Percentiles rank a stretch among this genome's conserved stretches.
These are phyloP conservation scores for Suillus alpinus DNA, from an alignment of 768 basidiomycete genomes.

Conservation along the genomic window DNA sequence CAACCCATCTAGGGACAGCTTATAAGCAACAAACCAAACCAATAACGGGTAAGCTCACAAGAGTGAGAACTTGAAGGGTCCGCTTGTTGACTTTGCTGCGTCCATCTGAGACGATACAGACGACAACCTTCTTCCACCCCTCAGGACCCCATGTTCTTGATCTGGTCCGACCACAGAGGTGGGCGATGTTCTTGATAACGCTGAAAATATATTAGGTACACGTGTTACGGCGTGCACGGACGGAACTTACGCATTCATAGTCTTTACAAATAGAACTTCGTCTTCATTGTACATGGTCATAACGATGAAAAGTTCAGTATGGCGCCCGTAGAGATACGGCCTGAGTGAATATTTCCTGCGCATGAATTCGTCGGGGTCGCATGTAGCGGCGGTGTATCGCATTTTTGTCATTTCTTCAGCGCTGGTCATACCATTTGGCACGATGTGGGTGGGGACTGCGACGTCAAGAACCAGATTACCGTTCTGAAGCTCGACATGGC, in stretches of 20 bases:
- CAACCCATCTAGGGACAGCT: slow-evolving; percentile 62
- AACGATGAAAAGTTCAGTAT: slow-evolving; percentile 91
- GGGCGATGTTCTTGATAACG: slow-evolving; percentile 84
- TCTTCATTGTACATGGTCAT: slow-evolving; percentile 98
- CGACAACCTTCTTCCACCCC: slow-evolving; percentile 89
- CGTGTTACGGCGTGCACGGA: slow-evolving; percentile 2
- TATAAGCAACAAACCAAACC: slow-evolving; percentile 3
- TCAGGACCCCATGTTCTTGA: slow-evolving; percentile 86
- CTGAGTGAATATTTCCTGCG: slow-evolving; percentile 71
- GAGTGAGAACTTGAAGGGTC: slow-evolving; percentile 83
- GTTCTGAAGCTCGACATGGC: slow-evolving; percentile 75
- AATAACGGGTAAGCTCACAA: slow-evolving; percentile 44
- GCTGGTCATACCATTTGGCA: slow-evolving; percentile 61
- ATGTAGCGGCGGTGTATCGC: slow-evolving; percentile 86
- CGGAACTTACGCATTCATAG: slow-evolving; percentile 75
- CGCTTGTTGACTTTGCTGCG: slow-evolving; percentile 86
- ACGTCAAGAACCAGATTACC: slow-evolving; percentile 87
- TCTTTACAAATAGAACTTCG: slow-evolving; percentile 71
- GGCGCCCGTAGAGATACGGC: slow-evolving; percentile 73
- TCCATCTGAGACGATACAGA: slow-evolving; percentile 85
- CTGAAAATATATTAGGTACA: slow-evolving; percentile 32
- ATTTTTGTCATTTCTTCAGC: slow-evolving; percentile 79
- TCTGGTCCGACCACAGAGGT: slow-evolving; percentile 64
- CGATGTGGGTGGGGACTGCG: slow-evolving; percentile 72
- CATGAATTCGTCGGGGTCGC: slow-evolving; percentile 89